Base-by-base conservation (phyloP, 176 grass and related monocot species). In the Oryza longistaminata region DNA sequence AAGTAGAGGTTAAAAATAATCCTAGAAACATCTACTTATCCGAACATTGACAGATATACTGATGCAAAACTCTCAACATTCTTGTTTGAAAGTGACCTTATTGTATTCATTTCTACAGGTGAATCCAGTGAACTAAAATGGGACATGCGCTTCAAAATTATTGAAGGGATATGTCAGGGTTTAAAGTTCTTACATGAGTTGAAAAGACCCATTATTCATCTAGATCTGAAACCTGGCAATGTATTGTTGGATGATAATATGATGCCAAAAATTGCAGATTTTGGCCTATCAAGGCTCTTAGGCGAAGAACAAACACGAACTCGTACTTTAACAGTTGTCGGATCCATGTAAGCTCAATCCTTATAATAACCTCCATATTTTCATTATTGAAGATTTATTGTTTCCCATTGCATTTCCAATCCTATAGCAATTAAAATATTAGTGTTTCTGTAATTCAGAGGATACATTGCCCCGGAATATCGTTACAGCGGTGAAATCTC, bases 401-500 rank as follows among this genome's bases (percentile, higher is more conserved):
- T 17, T 55, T 52, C 68, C 15, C n/a, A 68, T 10, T 11, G 7
- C 4, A 33, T 4, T 19, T 55, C 24, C 1, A 14, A 1, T 64
- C 19, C 0, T 11, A 19, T 65, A 9, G n/a, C 1, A 19, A 2
- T 58, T 25, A 40, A 4, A 21, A 33, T 2, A 44, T 60, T 27
- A 3, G 33, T 78, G 11, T 8, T 78, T 61, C 13, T 37, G 42
- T 84, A 37, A 46, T n/a, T 35, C 50, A 85, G 83, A 71, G 83
- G 66, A 64, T 85, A 85, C 50, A 85, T 85, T 6, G 74, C 83
- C n/a, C 83, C 74, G 1, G 74, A 85, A 62, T 85, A 85, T 43
- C 37, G 46, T 62, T 61, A 44, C 64, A 85, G 74, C 58, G 83
- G 83, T 0, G 83, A 85, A 78, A 85, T 85, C 50, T 85, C 83